Evolutionary conservation across 495 filamentous ascomycete genomes (phyloP).

Genomic region (Jackrogersella minutella): DNA sequence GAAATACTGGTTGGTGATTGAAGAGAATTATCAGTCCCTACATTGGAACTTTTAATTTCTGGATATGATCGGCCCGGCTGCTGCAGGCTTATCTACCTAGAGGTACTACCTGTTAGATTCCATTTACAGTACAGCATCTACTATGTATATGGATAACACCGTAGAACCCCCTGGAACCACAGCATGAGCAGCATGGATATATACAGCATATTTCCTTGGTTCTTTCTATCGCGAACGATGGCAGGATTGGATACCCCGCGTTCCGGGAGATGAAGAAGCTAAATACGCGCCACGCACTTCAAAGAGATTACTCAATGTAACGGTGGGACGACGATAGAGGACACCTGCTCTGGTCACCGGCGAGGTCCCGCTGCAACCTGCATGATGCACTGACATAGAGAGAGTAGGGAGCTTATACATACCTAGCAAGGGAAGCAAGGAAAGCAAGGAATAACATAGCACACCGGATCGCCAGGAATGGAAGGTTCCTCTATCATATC

Average conservation of each 20-base stretch:
- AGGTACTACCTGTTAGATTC: neutral
- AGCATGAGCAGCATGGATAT: slow-evolving; percentile 6
- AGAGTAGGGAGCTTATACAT: too few relatives aligned
- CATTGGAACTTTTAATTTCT: slow-evolving; percentile 1
- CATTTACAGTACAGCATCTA: neutral
- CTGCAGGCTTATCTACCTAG: slow-evolving; percentile 9
- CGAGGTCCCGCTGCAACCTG: slow-evolving; percentile 24
- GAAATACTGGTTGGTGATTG: neutral
- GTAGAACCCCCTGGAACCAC: neutral
- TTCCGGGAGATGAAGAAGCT: slow-evolving; percentile 10
- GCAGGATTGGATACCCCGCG: slow-evolving; percentile 35
- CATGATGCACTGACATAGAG: slow-evolving; percentile 30
- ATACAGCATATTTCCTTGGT: neutral
- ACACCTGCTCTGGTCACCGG: slow-evolving; percentile 31
- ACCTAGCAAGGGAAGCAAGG: too few relatives aligned
- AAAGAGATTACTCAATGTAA: slow-evolving; percentile 37
- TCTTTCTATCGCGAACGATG: neutral
- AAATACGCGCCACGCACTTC: slow-evolving; percentile 13
- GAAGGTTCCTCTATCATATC: slow-evolving; percentile 30
- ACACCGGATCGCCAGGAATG: slow-evolving; percentile 35
- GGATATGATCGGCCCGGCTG: slow-evolving; percentile 29
- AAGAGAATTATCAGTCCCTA: neutral
- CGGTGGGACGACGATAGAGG: slow-evolving; percentile 31
- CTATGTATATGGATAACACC: neutral
- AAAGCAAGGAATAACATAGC: slow-evolving; percentile 13